A percentile compares a stretch with the other conserved stretches of the same genome.
Evolutionary conservation across 257 asterid genomes (phyloP).

Genomic region (Solanum medicagineum): DNA sequence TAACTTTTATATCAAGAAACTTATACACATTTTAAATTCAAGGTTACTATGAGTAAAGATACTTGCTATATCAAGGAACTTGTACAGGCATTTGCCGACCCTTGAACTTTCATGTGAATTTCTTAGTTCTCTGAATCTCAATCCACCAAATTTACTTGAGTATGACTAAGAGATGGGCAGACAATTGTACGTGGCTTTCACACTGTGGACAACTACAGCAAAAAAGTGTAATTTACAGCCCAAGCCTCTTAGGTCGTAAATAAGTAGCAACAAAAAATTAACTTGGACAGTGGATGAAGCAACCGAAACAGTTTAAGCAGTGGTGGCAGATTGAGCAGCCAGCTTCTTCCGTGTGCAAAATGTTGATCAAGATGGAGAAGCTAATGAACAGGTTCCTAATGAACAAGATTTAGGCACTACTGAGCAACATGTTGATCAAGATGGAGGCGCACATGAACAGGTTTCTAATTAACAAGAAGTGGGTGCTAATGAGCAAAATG

Average conservation of each 20-base stretch:
- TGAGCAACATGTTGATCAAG: too few species aligned
- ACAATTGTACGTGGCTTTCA: neutral
- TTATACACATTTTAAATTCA: neutral
- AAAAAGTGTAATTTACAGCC: constrained; percentile 26
- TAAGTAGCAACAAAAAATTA: constrained; percentile 26
- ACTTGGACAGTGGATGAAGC: too few species aligned
- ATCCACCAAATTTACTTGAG: neutral
- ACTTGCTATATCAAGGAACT: neutral
- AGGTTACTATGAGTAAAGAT: neutral
- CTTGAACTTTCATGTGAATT: neutral
- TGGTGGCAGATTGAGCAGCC: too few species aligned
- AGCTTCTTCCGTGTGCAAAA: too few species aligned
- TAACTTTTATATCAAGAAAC: neutral
- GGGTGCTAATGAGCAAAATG: too few species aligned
- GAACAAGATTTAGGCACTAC: too few species aligned
- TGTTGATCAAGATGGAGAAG: too few species aligned
- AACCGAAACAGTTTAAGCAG: too few species aligned
- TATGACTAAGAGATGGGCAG: neutral
- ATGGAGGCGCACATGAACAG: too few species aligned
- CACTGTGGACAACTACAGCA: neutral
- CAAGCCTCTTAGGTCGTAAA: constrained; percentile 67
- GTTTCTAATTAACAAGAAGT: too few species aligned
- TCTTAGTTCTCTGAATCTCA: neutral
- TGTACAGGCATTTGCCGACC: neutral
- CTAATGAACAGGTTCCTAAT: too few species aligned